Percentiles rank a stretch among this genome's conserved stretches.
These are phyloP conservation scores for Entelexis paramagnoliae DNA, from an alignment of 1,139 yeast genomes.

Conservation along the genomic window DNA sequence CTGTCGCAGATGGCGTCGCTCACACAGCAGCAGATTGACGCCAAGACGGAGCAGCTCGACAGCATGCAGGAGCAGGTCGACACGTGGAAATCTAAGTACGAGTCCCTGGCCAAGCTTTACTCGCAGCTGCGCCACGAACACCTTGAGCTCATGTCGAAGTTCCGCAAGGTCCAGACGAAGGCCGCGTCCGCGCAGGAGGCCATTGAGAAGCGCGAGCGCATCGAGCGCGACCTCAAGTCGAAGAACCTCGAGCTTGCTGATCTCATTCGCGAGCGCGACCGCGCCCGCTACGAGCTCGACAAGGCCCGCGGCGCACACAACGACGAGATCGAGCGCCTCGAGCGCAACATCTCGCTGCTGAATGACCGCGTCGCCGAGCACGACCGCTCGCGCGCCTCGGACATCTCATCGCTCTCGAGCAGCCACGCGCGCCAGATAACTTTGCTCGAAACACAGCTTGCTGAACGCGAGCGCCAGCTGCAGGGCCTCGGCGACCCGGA, in stretches of 20 bases:
- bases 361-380: constrained; percentile 51
- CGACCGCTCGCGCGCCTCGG: constrained; percentile 59
- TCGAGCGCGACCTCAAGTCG: constrained; percentile 74
- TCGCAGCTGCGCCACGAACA: constrained; percentile 91
- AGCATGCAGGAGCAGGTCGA: constrained; percentile 65
- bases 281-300: constrained; percentile 77
- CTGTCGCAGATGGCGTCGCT: constrained; percentile 51
- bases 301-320: constrained; percentile 57
- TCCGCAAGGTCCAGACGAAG: constrained; percentile 76
- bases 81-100: constrained; percentile 81
- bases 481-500: constrained; percentile 29
- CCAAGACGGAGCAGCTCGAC: constrained; percentile 65
- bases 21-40: constrained; percentile 61
- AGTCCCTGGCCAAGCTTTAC: constrained; percentile 77
- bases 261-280: constrained; percentile 77
- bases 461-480: constrained; percentile 44
- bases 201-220: constrained; percentile 67
- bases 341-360: constrained; percentile 55
- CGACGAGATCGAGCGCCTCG: constrained; percentile 56
- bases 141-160: constrained; percentile 63
- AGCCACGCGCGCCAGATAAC: constrained; percentile 60
- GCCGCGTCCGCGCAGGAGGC: constrained; percentile 92
- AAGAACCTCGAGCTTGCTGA: constrained; percentile 85
- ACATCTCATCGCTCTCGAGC: constrained; percentile 49
- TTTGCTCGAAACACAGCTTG: constrained; percentile 49